Percentiles rank a stretch among this genome's conserved stretches.
phyloP scores from a whole-genome alignment of 805 yeast species.

The Citeromyces matritensis region DNA sequence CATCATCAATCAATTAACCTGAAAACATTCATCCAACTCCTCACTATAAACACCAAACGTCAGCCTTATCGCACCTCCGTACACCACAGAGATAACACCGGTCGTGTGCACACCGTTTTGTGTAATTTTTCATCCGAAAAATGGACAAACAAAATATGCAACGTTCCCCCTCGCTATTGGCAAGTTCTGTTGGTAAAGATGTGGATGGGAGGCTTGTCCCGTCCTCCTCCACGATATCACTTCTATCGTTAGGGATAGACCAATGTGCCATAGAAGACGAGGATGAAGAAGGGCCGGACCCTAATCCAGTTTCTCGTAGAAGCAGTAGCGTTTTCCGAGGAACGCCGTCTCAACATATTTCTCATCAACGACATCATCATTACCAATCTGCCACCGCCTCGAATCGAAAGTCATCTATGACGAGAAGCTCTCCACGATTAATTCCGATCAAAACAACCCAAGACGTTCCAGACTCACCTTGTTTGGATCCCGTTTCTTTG shows the following conservation, averaged over 20 bases:
- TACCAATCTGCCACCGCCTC: conserved; percentile 1
- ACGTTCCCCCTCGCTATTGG: conserved; percentile 16
- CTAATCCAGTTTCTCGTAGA: neutral
- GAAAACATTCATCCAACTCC: no score
- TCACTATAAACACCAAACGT: no score
- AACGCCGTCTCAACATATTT: no score
- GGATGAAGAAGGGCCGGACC: neutral
- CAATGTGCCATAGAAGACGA: neutral
- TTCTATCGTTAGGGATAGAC: conserved; percentile 15
- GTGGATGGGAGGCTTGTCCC: conserved; percentile 16
- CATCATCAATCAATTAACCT: no score
- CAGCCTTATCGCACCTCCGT: no score
- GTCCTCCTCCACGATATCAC: conserved; percentile 18
- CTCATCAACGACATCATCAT: conserved; percentile 2
- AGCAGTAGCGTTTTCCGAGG: no score
- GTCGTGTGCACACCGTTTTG: no score
- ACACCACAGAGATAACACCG: no score
- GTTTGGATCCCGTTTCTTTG: conserved; percentile 31
- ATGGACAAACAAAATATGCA: conserved; percentile 4
- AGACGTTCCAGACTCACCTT: conserved; percentile 46
- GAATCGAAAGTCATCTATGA: neutral
- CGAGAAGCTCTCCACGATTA: neutral
- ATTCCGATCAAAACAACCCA: no score
- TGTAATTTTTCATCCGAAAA: no score
- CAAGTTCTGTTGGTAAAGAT: conserved; percentile 18